phyloP scores from a whole-genome alignment of 352 stramenopile genomes.

The Phytophthora vignae region DNA sequence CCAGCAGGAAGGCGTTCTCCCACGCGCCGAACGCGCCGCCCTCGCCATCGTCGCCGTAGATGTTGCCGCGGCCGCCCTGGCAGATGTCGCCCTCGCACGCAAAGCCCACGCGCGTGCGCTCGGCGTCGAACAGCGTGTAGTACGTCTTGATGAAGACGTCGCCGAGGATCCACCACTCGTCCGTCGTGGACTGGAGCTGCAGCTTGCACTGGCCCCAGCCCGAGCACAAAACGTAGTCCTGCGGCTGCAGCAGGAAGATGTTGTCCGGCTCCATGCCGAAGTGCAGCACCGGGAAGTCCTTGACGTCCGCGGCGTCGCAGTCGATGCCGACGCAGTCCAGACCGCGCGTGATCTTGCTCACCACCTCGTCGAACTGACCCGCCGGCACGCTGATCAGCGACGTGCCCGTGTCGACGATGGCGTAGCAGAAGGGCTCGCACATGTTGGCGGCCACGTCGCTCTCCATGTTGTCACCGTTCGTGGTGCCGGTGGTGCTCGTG shows the following conservation, averaged over 20 bases:
- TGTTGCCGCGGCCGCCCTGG: conserved; percentile 71
- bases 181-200: conserved; percentile 77
- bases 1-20: conserved; percentile 74
- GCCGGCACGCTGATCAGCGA: conserved; percentile 88
- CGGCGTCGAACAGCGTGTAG: conserved; percentile 92
- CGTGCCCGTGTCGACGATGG: conserved; percentile 91
- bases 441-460: conserved; percentile 48
- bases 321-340: conserved; percentile 75
- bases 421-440: conserved; percentile 83
- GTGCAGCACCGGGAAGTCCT: conserved; percentile 72
- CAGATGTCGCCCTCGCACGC: conserved; percentile 86
- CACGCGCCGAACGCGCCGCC: conserved; percentile 52
- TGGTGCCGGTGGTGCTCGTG: not conserved
- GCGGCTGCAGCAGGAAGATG: conserved; percentile 80
- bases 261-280: conserved; percentile 90
- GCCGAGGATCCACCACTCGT: conserved; percentile 91
- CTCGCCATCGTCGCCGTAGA: conserved; percentile 62
- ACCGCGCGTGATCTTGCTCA: conserved; percentile 65
- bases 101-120: conserved; percentile 90
- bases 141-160: conserved; percentile 93
- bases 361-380: conserved; percentile 67
- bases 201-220: conserved; percentile 79
- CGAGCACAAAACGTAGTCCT: conserved; percentile 84
- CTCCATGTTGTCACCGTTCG: not conserved
- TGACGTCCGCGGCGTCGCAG: conserved; percentile 58